These are phyloP conservation scores for Phyllachora maydis DNA, from an alignment of 2,329 filamentous ascomycete species.

Conservation along the genomic window DNA sequence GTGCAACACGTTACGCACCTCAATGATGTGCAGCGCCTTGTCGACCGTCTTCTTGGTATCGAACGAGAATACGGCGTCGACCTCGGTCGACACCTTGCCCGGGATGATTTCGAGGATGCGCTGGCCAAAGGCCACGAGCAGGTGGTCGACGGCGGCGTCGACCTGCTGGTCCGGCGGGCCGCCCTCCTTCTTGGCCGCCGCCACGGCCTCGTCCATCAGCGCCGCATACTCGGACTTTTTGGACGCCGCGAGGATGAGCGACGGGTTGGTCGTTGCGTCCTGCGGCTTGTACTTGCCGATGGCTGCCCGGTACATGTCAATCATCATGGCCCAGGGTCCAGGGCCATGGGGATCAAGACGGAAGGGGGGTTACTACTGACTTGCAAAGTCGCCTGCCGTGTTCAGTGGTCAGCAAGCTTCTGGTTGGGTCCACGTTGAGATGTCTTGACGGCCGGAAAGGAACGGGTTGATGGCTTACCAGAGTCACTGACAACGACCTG, in stretches of 20 bases:
- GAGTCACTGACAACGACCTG: slow-evolving; percentile 94
- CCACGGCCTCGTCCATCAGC: slow-evolving; percentile 71
- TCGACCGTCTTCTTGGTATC: slow-evolving; percentile 78
- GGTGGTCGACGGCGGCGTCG: slow-evolving; percentile 75
- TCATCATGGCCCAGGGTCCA: slow-evolving; percentile 2
- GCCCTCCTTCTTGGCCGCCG: slow-evolving; percentile 63
- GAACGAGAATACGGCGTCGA: slow-evolving; percentile 91
- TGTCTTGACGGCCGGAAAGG: slow-evolving; percentile 6
- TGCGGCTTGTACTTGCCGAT: slow-evolving; percentile 99
- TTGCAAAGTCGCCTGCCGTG: slow-evolving; percentile 56
- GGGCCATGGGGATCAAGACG: slow-evolving; percentile 2
- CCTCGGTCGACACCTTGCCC: slow-evolving; percentile 97
- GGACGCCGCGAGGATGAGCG: slow-evolving; percentile 89
- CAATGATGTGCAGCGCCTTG: slow-evolving; percentile 94
- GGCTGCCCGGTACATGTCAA: slow-evolving; percentile 38
- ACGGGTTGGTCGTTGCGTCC: slow-evolving; percentile 99
- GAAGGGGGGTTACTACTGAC: slow-evolving; percentile 26
- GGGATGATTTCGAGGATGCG: slow-evolving; percentile 95
- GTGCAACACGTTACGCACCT: slow-evolving; percentile 40
- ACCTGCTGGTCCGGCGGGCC: slow-evolving; percentile 59
- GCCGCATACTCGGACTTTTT: slow-evolving; percentile 95
- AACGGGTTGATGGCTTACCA: slow-evolving; percentile 50
- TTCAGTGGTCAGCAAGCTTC: slow-evolving; percentile 11
- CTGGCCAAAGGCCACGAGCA: slow-evolving; percentile 94
- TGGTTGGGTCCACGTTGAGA: neutral